Evolutionary conservation across 108 stramenopile species (phyloP), one percentile per base, ranked within the genome.

Genomic region (Pseudonitzschia pungens): DNA sequence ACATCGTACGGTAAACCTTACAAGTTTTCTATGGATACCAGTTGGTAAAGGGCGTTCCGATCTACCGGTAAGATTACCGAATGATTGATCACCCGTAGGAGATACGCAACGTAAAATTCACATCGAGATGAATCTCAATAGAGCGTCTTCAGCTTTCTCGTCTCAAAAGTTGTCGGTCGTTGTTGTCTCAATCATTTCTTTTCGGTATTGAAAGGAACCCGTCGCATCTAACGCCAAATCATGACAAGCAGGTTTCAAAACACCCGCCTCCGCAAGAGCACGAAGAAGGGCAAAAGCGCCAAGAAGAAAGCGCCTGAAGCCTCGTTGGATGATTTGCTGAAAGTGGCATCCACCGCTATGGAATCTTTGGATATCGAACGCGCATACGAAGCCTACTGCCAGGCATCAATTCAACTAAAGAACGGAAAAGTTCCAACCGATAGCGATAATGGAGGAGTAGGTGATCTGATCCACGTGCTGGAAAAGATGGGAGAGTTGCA

Each of bases 401-500:
- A 32, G 44, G 65, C 65, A 50, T 9, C 69, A 62, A 45, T 11
- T 29, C 22, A n/a, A 52, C 48, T 69, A 31, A 54, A 36, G 22
- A 18, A 18, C 45, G 45, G 36, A 36, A 21, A 31, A 31, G 8
- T 32, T n/a, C 70, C 22, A 50, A 45, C 32, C 63, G 48, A 64
- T 41, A 42, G 16, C 54, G 29, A 52, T 44, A 4, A 75, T 4
- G 68, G 63, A 18, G 52, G 9, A 29, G 54, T 43, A 52, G 36
- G 57, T 65, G 50, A 42, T 50, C 70, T 90, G 59, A 42, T 86
- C n/a, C 75, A 78, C 11, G 80, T 89, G 14, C 73, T 93, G 60
- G 90, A 87, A 59, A 91, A 91, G 77, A 62, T 85, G 71, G 90
- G 83, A 18, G 90, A 93, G 70, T 63, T 78, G 44, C 84, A 89